These are phyloP conservation scores for Kitagawia praeruptora DNA, from an alignment of 129 eudicot genomes.

Conservation along the genomic window DNA sequence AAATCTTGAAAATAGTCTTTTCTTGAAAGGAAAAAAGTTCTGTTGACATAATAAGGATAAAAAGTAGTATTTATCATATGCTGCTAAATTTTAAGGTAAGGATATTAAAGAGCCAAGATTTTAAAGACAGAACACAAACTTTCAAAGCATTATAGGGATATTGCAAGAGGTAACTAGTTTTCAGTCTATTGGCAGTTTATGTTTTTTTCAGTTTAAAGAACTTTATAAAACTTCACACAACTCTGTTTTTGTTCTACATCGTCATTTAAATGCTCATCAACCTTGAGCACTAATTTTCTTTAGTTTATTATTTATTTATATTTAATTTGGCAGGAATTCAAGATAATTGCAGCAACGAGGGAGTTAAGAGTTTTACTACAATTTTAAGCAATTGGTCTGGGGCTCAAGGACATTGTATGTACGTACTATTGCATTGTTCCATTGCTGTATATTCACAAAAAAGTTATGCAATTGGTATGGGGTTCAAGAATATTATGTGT, in stretches of 20 bases:
- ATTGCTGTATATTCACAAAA: neutral
- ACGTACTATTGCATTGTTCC: constrained; percentile 21
- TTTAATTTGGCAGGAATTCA: constrained; percentile 47
- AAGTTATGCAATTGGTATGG: neutral
- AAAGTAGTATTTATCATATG: too few species aligned
- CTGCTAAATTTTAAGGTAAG: too few species aligned
- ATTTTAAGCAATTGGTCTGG: constrained; percentile 69
- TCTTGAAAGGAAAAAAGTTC: too few species aligned
- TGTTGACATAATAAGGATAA: neutral
- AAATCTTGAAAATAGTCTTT: too few species aligned
- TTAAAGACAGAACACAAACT: too few species aligned
- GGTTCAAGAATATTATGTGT: neutral
- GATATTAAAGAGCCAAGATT: too few species aligned
- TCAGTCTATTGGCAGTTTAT: too few species aligned
- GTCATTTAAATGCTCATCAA: neutral
- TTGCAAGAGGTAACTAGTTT: too few species aligned
- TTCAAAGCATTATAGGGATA: too few species aligned
- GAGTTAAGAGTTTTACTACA: constrained; percentile 51
- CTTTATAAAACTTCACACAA: too few species aligned
- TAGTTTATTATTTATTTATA: neutral
- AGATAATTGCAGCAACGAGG: constrained; percentile 48
- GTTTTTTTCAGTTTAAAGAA: too few species aligned
- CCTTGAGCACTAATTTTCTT: neutral
- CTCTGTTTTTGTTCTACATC: neutral
- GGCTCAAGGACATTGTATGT: constrained; percentile 83